Base-by-base conservation (phyloP, 129 eudicot genomes). In the Ambrosia artemisiifolia region DNA sequence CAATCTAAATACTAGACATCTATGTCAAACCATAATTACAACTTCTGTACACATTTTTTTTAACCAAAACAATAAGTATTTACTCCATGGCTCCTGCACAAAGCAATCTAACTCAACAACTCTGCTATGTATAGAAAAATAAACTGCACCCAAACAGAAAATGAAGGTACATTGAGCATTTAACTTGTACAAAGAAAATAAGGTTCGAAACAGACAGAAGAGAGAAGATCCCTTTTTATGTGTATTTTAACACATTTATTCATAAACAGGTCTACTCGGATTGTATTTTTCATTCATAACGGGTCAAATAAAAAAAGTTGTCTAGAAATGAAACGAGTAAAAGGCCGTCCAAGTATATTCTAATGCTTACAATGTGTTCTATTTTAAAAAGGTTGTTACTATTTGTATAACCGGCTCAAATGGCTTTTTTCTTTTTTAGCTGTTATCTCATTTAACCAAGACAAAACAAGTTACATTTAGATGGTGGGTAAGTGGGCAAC, bases 111-210 rank as follows among this genome's bases (percentile, higher is more conserved):
- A 67, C 76, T 14, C 65, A n/a, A 47, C 30, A 24, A 7, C 61
- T 28, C 55, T 36, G 17, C 38, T 46, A 51, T 44, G 65, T 75
- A 64, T 74, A 75, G 43, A 49, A 20, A 65, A 49, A 48, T 34
- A 6, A 81, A 65, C 74, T 81, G 71, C 75, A 75, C 30, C 72
- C 73, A 48, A 48, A 67, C 40, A 47, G 42, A 70, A 14, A 73
- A 7, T 44, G 32, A 70, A 50, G 9, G 19, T 51, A 2, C 13
- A 49, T 24, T 24, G 28, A 24, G 28, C 28, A 24, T 24, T 24
- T 24, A 24, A 24, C 28, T 24, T 24, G 28, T 24, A 24, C 28
- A 24, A 24, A 24, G n/a, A 24, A 24, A 24, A 24, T 24, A 24
- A 24, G 28, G 28, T 24, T 24, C 28, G 28, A 24, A 24, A 24